These are phyloP conservation scores for Halenospora varia DNA, from an alignment of 495 filamentous ascomycete species.

Conservation along the genomic window DNA sequence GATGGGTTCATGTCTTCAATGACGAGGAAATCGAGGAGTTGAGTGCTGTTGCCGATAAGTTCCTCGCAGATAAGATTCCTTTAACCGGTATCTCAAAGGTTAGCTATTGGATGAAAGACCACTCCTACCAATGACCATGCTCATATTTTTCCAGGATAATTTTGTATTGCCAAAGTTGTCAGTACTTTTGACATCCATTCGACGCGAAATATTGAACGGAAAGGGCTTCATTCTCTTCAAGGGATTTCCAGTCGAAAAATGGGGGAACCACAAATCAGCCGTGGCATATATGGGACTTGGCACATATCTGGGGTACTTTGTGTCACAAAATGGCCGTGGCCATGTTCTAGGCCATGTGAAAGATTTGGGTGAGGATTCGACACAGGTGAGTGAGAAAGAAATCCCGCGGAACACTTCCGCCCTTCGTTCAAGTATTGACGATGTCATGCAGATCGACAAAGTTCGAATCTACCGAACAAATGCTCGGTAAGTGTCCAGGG, in stretches of 20 bases:
- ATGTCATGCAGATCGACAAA: constrained; percentile 72
- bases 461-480: constrained; percentile 89
- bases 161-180: constrained; percentile 65
- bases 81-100: constrained; percentile 73
- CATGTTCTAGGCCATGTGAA: constrained; percentile 91
- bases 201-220: constrained; percentile 71
- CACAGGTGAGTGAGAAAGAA: constrained; percentile 22
- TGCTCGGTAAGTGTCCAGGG: constrained; percentile 60
- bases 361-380: constrained; percentile 79
- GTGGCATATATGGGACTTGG: constrained; percentile 88
- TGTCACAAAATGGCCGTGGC: constrained; percentile 81
- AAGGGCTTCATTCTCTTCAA: constrained; percentile 92
- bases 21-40: constrained; percentile 66
- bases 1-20: constrained; percentile 72
- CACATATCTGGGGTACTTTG: constrained; percentile 80
- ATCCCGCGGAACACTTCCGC: no score
- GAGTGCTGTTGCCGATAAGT: constrained; percentile 59
- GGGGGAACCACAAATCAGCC: constrained; percentile 77
- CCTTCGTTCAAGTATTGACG: no score
- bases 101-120: neutral
- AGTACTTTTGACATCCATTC: constrained; percentile 49
- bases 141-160: constrained; percentile 35
- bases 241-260: constrained; percentile 68
- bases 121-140: neutral
- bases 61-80: constrained; percentile 55